Evolutionary conservation across 2,329 filamentous ascomycete species (phyloP), one percentile per base, ranked within the genome.

Genomic region (Coleophoma cylindrospora): DNA sequence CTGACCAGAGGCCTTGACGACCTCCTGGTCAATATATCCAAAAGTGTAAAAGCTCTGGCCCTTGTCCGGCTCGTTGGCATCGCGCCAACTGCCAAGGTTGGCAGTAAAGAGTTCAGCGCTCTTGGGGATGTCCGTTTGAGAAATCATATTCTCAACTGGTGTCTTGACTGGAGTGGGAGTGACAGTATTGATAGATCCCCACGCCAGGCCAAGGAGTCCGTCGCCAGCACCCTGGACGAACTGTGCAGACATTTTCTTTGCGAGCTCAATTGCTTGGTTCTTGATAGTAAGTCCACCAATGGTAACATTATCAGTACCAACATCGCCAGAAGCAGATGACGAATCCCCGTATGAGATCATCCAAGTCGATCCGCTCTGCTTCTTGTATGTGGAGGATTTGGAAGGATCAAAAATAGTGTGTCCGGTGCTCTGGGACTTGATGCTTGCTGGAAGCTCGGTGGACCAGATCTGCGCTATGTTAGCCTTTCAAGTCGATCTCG

Each of bases 91-190:
- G 33, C 77, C 76, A 22, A 84, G 69, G 44, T 81, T 79, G 27
- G 71, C 77, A 0, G 81, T 84, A 66, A 84, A 84, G 3, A 85
- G 70, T 56, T 78, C 70, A 10, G 70, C 61, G 3, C 63, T 62
- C 15, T 70, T 60, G 1, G 72, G 68, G 50, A 84, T 81, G 51
- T 80, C 74, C 1, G 70, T 51, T 58, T 83, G 74, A 53, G 62
- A 69, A 51, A 86, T 83, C 80, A 88, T 83, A 69, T 86, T 88
- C 60, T 85, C 81, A 12, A 88, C 77, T 0, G 83, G 83, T 0
- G 84, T 88, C 14, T 70, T 66, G 50, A 83, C 79, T 0, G 74
- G 69, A 5, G 68, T 70, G 0, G 81, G 72, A 47, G 70, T 64
- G 47, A 86, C 78, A 0, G 81, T 85, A 67, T 86, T 87, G 71